A percentile compares a stretch with the other conserved stretches of the same genome.
Conservation (phyloP, 352 stramenopile species). For the Globisporangium irregulare region DNA sequence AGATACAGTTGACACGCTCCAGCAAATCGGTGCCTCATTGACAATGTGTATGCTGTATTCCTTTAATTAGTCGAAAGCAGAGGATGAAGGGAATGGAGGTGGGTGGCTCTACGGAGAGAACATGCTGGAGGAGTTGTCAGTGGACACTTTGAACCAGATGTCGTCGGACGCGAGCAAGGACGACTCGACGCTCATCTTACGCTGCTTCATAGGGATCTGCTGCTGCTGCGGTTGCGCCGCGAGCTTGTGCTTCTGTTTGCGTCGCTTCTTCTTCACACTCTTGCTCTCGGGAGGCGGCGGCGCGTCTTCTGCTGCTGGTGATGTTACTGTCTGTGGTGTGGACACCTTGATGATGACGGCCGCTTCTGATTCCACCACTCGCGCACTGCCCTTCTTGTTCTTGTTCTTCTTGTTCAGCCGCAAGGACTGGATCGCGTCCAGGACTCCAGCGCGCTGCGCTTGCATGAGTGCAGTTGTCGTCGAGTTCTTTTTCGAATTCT, state of each 20-base stretch:
- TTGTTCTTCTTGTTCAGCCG: constrained; percentile 18
- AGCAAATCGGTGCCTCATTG: background rate
- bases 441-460: background rate
- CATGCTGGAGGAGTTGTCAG: constrained; percentile 34
- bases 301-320: background rate
- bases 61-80: background rate
- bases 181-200: constrained; percentile 70
- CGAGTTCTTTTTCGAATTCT: background rate
- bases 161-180: constrained; percentile 53
- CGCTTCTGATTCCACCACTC: background rate
- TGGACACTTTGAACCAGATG: constrained; percentile 69
- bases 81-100: background rate
- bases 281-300: constrained; percentile 3
- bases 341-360: background rate
- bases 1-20: background rate
- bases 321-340: background rate
- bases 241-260: constrained; percentile 20
- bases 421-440: constrained; percentile 12
- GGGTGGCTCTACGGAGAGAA: constrained; percentile 11
- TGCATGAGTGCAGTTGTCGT: background rate
- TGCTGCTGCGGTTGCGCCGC: constrained; percentile 11
- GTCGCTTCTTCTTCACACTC: constrained; percentile 17
- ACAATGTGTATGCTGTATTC: background rate
- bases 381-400: constrained; percentile 10
- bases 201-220: constrained; percentile 18